phyloP scores from a whole-genome alignment of 1,284 basidiomycete genomes.

The Cutaneotrichosporon cyanovorans region DNA sequence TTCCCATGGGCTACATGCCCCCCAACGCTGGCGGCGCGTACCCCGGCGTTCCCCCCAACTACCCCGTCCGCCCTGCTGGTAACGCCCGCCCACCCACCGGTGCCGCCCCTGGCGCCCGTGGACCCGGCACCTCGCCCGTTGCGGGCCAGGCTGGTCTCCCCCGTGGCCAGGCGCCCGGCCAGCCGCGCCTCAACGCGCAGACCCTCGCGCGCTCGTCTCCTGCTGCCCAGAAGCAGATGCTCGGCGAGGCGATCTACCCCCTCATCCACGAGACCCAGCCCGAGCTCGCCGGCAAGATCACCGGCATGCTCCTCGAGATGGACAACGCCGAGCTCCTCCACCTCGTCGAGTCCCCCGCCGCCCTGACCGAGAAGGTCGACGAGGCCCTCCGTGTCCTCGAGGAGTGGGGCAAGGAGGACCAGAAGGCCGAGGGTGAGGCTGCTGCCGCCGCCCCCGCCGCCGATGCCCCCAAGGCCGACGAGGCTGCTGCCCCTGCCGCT shows the following conservation, averaged over 20 bases:
- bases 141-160: conserved; percentile 45
- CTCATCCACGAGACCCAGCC: conserved; percentile 69
- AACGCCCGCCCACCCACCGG: conserved; percentile 30
- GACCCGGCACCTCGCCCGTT: conserved; percentile 44
- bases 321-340: conserved; percentile 83
- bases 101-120: conserved; percentile 49
- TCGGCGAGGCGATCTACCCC: conserved; percentile 88
- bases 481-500: conserved; percentile 14
- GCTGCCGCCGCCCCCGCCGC: conserved; percentile 22
- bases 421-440: conserved; percentile 12
- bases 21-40: conserved; percentile 59
- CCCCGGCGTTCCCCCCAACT: conserved; percentile 38
- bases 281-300: conserved; percentile 92
- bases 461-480: conserved; percentile 12
- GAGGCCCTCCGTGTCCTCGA: conserved; percentile 58
- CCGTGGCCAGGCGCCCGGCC: conserved; percentile 37
- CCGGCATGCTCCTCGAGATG: conserved; percentile 96
- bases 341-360: conserved; percentile 69
- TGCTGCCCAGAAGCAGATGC: conserved; percentile 93
- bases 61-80: conserved; percentile 34
- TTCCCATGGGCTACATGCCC: conserved; percentile 35
- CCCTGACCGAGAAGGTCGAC: conserved; percentile 76
- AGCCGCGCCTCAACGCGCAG: conserved; percentile 46
- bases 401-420: conserved; percentile 42
- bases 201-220: conserved; percentile 66